phyloP scores from a whole-genome alignment of 257 asterid genomes.

The Solanum dulcamara region DNA sequence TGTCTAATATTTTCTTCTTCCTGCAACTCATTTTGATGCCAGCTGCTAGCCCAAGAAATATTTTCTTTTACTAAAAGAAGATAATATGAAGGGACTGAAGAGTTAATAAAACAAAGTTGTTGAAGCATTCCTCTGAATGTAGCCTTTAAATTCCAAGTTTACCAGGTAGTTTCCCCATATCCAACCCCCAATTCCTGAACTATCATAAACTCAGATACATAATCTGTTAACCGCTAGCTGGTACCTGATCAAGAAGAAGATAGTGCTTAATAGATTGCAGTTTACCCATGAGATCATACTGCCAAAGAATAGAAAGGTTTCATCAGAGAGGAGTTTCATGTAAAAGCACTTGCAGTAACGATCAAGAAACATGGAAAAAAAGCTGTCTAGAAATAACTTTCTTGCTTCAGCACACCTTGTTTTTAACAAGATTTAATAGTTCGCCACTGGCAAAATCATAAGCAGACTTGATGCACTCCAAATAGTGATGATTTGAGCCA shows the following conservation, averaged over 20 bases:
- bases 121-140: neutral
- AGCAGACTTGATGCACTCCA: slow-evolving; percentile 87
- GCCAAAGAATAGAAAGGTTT: slow-evolving; percentile 21
- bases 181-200: neutral
- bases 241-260: slow-evolving; percentile 99
- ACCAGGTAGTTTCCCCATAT: neutral
- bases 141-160: neutral
- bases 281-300: slow-evolving; percentile 96
- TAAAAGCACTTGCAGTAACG: neutral
- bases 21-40: neutral
- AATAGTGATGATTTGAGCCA: slow-evolving; percentile 90
- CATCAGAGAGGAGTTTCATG: slow-evolving; percentile 5
- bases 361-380: neutral
- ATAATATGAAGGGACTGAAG: neutral
- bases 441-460: slow-evolving; percentile 98
- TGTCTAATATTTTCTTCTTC: neutral
- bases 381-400: neutral
- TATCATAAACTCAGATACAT: neutral
- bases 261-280: slow-evolving; percentile 94
- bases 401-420: slow-evolving; percentile 49
- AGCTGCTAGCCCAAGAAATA: neutral
- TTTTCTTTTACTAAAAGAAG: neutral
- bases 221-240: neutral
- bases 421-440: slow-evolving; percentile 77
- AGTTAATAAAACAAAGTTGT: neutral